Evolutionary conservation across 768 basidiomycete species (phyloP), one percentile per base, ranked within the genome.

Genomic region (Rhizopogon vesiculosus): DNA sequence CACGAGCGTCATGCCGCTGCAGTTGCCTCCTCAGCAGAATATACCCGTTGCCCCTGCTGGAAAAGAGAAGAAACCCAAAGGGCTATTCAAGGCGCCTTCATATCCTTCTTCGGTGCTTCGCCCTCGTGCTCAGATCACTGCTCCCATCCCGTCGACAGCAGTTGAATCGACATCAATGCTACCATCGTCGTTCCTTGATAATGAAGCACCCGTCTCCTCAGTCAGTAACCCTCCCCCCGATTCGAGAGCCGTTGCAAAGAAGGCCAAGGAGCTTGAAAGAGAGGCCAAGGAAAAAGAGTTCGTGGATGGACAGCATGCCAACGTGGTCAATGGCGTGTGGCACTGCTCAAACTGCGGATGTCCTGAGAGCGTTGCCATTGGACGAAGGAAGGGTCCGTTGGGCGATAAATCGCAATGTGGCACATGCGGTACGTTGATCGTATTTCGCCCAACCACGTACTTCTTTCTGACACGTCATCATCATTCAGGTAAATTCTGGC

Each of bases 311-410:
- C 89, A 91, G 65, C 90, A 90, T 63, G 78, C 86, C 40, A 90
- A 92, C 66, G 77, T 82, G 62, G 87, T 93, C 66, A 76, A 93
- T 61, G 92, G 91, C 1, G 78, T 90, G 4, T 97, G 94, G 94
- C 91, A 93, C 72, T 98, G 94, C 66, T 93, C 91, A 18, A 96
- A 93, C 65, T 97, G 92, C 63, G 94, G 94, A 5, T 90, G 90
- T 66, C 94, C 94, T 0, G 93, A 92, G 65, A 83, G 74, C 62
- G 85, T 96, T 55, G 91, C 92, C 3, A 75, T 93, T 42, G 93
- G 93, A 2, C 75, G 91, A 58, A 78, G 93, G 61, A 95, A 95
- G 64, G 93, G 95, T 1, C 93, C 92, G 1, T 74, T 93, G 45
- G 94, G 94, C 7, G 86, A 91, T 65, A 93, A 93, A 69, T 88